These are phyloP conservation scores for Fusarium devonianum DNA, from an alignment of 2,329 filamentous ascomycete genomes.

Conservation along the genomic window DNA sequence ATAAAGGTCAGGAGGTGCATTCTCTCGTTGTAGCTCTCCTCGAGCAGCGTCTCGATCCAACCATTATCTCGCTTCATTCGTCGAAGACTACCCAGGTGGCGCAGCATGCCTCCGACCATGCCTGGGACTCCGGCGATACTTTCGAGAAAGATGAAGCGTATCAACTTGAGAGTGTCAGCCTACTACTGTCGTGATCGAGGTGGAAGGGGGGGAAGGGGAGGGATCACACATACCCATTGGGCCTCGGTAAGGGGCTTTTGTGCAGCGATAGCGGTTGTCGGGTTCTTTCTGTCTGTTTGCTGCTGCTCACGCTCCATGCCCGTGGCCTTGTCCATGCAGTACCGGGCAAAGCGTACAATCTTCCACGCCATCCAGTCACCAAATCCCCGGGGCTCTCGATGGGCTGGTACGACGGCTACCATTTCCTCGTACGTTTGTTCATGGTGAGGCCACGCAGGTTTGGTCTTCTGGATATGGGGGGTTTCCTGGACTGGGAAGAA, in stretches of 20 bases:
- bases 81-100: conserved; percentile 84
- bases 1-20: conserved; percentile 95
- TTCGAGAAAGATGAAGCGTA: conserved; percentile 91
- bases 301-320: conserved; percentile 78
- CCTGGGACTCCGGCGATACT: conserved; percentile 94
- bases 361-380: conserved; percentile 82
- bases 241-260: conserved; percentile 75
- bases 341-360: conserved; percentile 78
- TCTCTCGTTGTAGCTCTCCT: conserved; percentile 90
- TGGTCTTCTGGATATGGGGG: conserved; percentile 66
- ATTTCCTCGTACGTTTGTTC: conserved; percentile 83
- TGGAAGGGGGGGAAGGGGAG: too few relatives aligned
- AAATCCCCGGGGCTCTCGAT: conserved; percentile 74
- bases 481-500: conserved; percentile 71
- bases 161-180: conserved; percentile 56
- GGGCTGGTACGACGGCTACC: conserved; percentile 74
- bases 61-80: conserved; percentile 92
- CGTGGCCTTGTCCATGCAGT: conserved; percentile 81
- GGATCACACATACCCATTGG: conserved; percentile 70
- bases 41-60: conserved; percentile 92
- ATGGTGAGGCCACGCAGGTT: conserved; percentile 73
- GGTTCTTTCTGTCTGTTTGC: conserved; percentile 64
- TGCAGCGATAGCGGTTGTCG: conserved; percentile 61
- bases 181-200: not conserved
- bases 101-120: conserved; percentile 95